Conservation (phyloP, 1,284 basidiomycete species). For the Ustilago sp. region DNA sequence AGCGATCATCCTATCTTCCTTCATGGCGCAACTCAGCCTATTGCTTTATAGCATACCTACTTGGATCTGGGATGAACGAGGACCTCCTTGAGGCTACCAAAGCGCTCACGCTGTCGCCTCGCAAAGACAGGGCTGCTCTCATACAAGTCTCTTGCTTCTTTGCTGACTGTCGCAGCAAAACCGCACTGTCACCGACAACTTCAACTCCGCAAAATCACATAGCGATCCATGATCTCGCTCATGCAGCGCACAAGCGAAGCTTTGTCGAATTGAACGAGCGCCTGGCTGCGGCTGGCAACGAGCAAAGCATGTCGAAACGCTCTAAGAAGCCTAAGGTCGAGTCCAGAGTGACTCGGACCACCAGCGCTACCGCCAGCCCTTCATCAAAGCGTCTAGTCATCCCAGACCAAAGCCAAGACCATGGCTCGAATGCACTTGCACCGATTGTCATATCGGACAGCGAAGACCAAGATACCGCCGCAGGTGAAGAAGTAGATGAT, state of each 20-base stretch:
- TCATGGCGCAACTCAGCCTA: constrained; percentile 3
- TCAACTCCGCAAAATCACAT: constrained; percentile 3
- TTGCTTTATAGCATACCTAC: constrained; percentile 1
- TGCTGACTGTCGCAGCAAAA: not conserved
- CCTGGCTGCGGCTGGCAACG: not conserved
- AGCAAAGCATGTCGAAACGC: constrained; percentile 15
- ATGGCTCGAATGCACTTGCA: constrained; percentile 1
- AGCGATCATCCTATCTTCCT: not conserved
- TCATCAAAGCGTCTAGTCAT: not conserved
- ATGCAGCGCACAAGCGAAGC: not conserved
- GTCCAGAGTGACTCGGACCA: not conserved
- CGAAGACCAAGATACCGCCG: constrained; percentile 5
- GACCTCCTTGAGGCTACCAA: constrained; percentile 24
- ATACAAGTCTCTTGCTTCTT: not conserved
- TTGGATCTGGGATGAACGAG: constrained; percentile 28
- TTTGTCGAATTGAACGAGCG: not conserved
- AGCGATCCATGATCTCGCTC: not conserved
- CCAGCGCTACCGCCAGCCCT: not conserved
- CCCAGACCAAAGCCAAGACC: not conserved
- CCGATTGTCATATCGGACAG: constrained; percentile 33
- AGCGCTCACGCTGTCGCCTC: constrained; percentile 32
- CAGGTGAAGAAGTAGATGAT: not conserved
- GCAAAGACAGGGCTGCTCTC: constrained; percentile 4
- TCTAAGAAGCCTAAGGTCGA: constrained; percentile 15
- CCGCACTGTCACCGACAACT: not conserved